Percentiles rank a stretch among this genome's conserved stretches.
These are phyloP conservation scores for Truncatella angustata DNA, from an alignment of 2,329 filamentous ascomycete genomes.

Conservation along the genomic window DNA sequence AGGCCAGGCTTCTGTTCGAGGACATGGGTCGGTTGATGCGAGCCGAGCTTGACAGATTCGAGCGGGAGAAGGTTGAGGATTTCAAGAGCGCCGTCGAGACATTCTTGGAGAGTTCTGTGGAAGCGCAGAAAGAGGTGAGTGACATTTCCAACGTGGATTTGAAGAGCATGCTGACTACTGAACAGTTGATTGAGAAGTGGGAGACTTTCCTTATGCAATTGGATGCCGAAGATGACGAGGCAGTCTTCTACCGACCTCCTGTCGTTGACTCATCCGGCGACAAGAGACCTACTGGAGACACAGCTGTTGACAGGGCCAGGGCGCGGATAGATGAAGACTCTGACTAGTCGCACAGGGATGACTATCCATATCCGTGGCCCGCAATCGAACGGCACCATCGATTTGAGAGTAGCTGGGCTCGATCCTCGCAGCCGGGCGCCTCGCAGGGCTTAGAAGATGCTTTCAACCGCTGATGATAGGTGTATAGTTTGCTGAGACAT, in stretches of 20 bases:
- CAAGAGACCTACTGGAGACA: constrained; percentile 43
- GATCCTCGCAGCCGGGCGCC: no score
- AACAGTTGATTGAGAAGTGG: constrained; percentile 79
- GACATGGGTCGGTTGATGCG: constrained; percentile 97
- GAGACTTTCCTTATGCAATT: constrained; percentile 97
- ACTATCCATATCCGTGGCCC: no score
- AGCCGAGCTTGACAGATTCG: constrained; percentile 86
- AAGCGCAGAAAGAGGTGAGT: constrained; percentile 95
- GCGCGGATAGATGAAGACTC: constrained; percentile 61
- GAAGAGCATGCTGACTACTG: constrained; percentile 16
- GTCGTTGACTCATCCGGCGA: constrained; percentile 52
- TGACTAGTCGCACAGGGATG: no score
- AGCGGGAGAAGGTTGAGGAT: constrained; percentile 96
- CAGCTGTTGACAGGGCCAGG: constrained; percentile 58
- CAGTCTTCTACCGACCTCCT: constrained; percentile 63
- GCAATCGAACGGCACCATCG: no score
- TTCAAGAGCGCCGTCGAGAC: constrained; percentile 99
- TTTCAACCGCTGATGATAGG: no score
- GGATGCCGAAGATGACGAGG: constrained; percentile 86
- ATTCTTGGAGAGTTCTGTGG: constrained; percentile 92
- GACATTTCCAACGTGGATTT: neutral
- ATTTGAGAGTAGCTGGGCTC: neutral
- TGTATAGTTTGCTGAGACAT: neutral
- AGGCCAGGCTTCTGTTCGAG: constrained; percentile 86
- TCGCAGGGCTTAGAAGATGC: no score